A percentile compares a stretch with the other conserved stretches of the same genome.
Conservation (phyloP, 2,329 filamentous ascomycete species). For the Diaporthe eres region DNA sequence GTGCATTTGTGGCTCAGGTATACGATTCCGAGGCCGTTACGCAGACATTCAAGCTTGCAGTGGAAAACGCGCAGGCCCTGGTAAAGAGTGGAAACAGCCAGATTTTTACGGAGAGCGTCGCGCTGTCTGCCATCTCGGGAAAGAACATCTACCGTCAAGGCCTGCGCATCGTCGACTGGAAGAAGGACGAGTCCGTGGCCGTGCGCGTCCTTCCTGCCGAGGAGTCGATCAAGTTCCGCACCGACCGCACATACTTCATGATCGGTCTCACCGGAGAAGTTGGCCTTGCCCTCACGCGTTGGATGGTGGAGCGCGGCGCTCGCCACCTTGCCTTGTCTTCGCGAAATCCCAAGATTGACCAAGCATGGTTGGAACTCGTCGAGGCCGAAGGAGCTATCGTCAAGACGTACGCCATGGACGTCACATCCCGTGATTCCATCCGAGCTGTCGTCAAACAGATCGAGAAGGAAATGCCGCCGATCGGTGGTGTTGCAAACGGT, state of each 20-base stretch:
- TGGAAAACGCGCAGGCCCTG: background rate
- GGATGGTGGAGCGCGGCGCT: constrained; percentile 57
- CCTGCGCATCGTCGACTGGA: constrained; percentile 17
- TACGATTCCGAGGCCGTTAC: background rate
- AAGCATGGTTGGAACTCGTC: constrained; percentile 46
- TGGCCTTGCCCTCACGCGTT: constrained; percentile 55
- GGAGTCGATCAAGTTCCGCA: constrained; percentile 42
- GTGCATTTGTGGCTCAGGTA: constrained; percentile 16
- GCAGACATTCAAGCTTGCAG: constrained; percentile 15
- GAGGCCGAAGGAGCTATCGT: constrained; percentile 39
- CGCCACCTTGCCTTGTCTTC: constrained; percentile 55
- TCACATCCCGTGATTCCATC: constrained; percentile 4
- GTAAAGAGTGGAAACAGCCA: background rate
- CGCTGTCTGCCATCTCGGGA: constrained; percentile 8
- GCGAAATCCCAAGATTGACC: constrained; percentile 53
- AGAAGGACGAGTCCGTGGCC: background rate
- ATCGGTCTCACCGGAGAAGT: constrained; percentile 52
- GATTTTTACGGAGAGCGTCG: background rate
- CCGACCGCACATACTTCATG: constrained; percentile 52
- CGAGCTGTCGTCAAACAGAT: constrained; percentile 10
- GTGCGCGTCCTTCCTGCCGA: constrained; percentile 19
- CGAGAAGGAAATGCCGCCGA: constrained; percentile 10
- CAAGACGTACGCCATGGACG: constrained; percentile 36
- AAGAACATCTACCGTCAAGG: constrained; percentile 10
- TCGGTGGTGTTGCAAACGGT: constrained; percentile 40